These are phyloP conservation scores for Fagopyrum esculentum DNA, from an alignment of 148 eudicot genomes.

Conservation along the genomic window DNA sequence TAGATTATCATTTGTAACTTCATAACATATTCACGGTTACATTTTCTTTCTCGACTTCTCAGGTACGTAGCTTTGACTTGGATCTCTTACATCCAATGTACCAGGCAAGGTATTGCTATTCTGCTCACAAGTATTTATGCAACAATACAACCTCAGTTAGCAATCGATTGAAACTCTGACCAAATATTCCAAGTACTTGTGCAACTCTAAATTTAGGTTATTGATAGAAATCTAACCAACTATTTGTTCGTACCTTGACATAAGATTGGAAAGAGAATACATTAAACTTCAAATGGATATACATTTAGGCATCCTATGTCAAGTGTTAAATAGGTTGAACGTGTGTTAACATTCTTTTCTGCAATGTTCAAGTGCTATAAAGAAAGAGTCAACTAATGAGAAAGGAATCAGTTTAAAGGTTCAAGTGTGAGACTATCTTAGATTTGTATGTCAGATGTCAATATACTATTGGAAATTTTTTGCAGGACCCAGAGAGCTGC, in stretches of 20 bases:
- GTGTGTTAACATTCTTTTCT: background rate
- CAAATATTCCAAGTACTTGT: background rate
- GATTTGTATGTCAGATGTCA: background rate
- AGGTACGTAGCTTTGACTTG: constrained; percentile 76
- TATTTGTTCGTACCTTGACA: background rate
- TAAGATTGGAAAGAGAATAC: background rate
- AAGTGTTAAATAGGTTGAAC: background rate
- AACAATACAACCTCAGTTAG: background rate
- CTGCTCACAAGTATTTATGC: background rate
- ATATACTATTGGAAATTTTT: background rate
- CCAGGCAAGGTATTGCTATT: constrained; percentile 53
- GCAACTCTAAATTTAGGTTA: background rate
- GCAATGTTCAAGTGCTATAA: background rate
- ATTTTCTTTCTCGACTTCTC: constrained; percentile 19
- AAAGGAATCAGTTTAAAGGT: background rate
- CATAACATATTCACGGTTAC: background rate
- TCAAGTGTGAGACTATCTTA: background rate
- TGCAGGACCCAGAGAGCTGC: constrained; percentile 74
- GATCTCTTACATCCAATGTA: constrained; percentile 80
- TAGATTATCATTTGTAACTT: background rate
- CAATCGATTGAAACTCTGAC: background rate
- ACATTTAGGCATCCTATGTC: background rate
- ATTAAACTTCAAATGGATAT: background rate
- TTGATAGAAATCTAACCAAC: background rate
- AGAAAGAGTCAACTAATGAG: background rate